These are phyloP conservation scores for Plasmopara halstedii DNA, from an alignment of 352 stramenopile species.

Conservation along the genomic window DNA sequence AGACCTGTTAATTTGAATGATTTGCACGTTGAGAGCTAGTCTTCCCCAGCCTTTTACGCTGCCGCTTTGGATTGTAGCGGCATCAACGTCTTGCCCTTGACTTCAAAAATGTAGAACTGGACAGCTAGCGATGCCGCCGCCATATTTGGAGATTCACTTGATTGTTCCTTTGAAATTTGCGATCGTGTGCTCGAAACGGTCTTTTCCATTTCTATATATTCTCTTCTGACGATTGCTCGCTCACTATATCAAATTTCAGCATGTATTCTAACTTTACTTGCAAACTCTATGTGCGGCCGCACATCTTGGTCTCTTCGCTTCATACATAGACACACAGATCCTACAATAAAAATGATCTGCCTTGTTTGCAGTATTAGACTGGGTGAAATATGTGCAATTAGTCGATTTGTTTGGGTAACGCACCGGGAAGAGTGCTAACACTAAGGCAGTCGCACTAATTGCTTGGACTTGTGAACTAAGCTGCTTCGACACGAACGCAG, in stretches of 20 bases:
- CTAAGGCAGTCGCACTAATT: constrained; percentile 32
- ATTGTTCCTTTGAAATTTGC: no score
- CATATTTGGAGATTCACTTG: no score
- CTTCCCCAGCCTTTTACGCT: no score
- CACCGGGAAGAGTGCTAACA: constrained; percentile 43
- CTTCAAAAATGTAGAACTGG: no score
- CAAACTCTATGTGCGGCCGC: constrained; percentile 46
- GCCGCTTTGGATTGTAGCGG: no score
- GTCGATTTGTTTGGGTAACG: neutral
- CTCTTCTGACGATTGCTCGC: no score
- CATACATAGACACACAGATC: constrained; percentile 55
- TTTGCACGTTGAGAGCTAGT: no score
- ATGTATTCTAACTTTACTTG: constrained; percentile 41
- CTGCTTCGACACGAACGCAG: constrained; percentile 32
- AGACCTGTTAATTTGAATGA: no score
- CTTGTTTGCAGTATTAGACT: neutral
- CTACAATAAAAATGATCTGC: constrained; percentile 41
- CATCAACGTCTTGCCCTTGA: no score
- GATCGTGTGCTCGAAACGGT: no score
- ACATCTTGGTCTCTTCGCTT: constrained; percentile 71
- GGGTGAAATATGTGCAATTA: neutral
- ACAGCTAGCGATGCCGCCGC: no score
- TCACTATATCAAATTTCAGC: constrained; percentile 28
- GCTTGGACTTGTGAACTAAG: constrained; percentile 36
- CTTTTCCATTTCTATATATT: no score